Evolutionary conservation across 2,329 filamentous ascomycete genomes (phyloP).

Genomic region (Pseudogymnoascus sp.): DNA sequence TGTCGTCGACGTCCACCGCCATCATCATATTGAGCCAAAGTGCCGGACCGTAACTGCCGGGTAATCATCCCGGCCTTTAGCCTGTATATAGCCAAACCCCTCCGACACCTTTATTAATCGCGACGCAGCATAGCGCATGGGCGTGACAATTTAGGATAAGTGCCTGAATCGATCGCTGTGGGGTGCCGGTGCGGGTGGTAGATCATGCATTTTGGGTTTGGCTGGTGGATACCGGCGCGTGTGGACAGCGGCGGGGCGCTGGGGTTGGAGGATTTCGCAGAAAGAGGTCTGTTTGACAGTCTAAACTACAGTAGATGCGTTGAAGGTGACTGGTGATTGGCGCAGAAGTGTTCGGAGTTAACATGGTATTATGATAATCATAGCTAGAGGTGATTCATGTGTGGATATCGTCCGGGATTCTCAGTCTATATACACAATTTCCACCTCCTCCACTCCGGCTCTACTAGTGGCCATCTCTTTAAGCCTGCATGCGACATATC

Average conservation of each 20-base stretch:
- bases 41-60: background rate
- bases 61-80: background rate
- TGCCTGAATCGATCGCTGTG: background rate
- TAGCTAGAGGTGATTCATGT: background rate
- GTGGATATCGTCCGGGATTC: background rate
- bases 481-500: background rate
- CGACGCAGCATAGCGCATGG: background rate
- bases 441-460: background rate
- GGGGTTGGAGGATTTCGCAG: background rate
- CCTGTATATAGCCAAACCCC: constrained; percentile 2
- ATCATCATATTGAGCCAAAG: background rate
- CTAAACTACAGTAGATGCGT: background rate
- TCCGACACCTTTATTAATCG: background rate
- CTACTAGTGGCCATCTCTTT: background rate
- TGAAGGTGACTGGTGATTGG: background rate
- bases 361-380: background rate
- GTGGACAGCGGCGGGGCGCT: background rate
- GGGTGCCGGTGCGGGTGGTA: background rate
- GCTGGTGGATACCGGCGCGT: background rate
- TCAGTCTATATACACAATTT: background rate
- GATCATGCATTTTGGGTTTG: background rate
- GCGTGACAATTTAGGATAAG: background rate
- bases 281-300: background rate
- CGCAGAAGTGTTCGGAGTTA: no score
- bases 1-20: background rate